Base-by-base conservation (phyloP, 2,329 filamentous ascomycete species). In the Cytospora leucostoma region DNA sequence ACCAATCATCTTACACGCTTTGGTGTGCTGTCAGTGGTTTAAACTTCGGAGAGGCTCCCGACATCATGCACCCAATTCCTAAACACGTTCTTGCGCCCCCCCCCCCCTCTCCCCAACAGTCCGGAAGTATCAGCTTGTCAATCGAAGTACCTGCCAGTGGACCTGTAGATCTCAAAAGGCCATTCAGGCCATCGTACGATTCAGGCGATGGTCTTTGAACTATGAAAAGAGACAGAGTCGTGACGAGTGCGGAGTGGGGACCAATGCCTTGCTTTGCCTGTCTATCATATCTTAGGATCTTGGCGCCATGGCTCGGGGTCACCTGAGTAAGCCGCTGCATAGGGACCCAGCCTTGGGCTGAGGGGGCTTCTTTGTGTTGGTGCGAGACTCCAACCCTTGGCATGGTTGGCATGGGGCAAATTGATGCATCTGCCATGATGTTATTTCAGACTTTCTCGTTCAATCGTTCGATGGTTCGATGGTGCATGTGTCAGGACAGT, bases 1-100 rank as follows among this genome's bases (percentile, higher is more conserved):
- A 33, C 58, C 58, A 60, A 60, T 60, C 49, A 51, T 60, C 58
- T 60, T 60, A 60, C 58, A 60, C 21, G 58, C 17, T 60, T 53
- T 38, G 37, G 15, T 15, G 40, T 10, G 17, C 21, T 17, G 15
- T 11, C 49, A 19, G 32, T 13, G 35, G 19, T 21, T 15, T 15
- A 35, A 52, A 50, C 27, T 27, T 5, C 35, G 5, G 19, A n/a
- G 17, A 7, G 13, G 38, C 38, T 44, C 38, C 38, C 38, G 38
- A 44, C 38, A n/a, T 17, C 35, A 37, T 13, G 12, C 8, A 37
- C 35, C 27, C 4, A 27, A 27, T 27, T 27, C 27, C 27, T 2
- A 4, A 27, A 3, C 27, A 27, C 27, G 27, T 27, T 27, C 27
- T 27, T 2, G 2, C 27, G 2, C 27, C 27, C 27, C 27, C 27